Evolutionary conservation across 2,329 filamentous ascomycete species (phyloP), one percentile per base, ranked within the genome.

Genomic region (Penicillium sp.): DNA sequence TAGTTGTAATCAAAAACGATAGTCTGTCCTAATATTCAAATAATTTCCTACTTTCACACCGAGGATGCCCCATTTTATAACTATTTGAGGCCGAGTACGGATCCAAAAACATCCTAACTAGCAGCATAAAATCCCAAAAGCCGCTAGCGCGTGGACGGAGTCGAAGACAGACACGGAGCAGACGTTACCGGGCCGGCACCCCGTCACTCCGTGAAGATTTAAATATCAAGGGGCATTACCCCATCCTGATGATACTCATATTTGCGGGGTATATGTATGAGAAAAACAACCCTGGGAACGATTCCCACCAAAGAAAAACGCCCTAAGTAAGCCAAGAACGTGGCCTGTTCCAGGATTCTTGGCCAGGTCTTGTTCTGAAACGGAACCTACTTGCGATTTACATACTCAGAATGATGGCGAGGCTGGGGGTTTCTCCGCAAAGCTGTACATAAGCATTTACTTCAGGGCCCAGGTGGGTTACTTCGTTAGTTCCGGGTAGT

Each of bases 131-230:
- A 29, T 9, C 4, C 9, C 27, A 29, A 29, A 29, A 29, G 10
- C 27, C 2, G 31, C 53, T 19, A 50, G 14, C 8, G n/a, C n/a
- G 14, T 45, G 25, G 42, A 54, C 26, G 29, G 46, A 55, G 53
- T 55, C 49, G 42, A 51, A 62, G 62, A 62, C 55, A 49, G 57
- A 57, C 54, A 65, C 64, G 63, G 63, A 59, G 61, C 39, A 23
- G 11, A 16, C 2, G 19, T 61, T 3, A 25, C 21, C 44, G 10
- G n/a, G 9, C 23, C 37, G 16, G 14, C 33, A 26, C 25, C 11
- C 16, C 35, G 9, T 29, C 33, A 26, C 26, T 14, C 44, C 21
- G 21, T 11, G n/a, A 50, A 25, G 16, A 27, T 16, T 16, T 21
- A 9, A 11, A 50, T n/a, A 39, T 26, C 7, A 16, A 50, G 6